Evolutionary conservation across 1,139 yeast species (phyloP).

Genomic region (Pichia sp.): DNA sequence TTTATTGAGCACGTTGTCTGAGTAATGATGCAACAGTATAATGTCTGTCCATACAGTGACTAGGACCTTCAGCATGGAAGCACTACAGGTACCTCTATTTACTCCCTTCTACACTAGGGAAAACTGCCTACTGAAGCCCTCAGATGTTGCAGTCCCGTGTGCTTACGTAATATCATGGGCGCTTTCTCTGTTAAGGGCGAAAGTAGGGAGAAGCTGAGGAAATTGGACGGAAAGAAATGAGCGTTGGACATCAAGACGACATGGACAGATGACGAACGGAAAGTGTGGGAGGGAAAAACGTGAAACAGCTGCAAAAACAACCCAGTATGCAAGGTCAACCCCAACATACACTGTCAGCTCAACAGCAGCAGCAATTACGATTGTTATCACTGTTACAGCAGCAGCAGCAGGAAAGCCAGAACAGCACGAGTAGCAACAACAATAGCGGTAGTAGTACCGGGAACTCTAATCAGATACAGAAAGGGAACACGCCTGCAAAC

Average conservation of each 20-base stretch:
- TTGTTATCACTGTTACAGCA: constrained; percentile 25
- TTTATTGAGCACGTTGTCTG: too few relatives aligned
- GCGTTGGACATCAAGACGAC: background rate
- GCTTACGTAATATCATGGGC: background rate
- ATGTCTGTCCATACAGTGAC: too few relatives aligned
- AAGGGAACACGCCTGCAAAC: constrained; percentile 4
- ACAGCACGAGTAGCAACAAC: background rate
- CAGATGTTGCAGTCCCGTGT: too few relatives aligned
- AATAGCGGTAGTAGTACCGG: background rate
- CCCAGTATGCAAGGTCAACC: constrained; percentile 10
- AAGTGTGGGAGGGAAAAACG: background rate
- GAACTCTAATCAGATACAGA: background rate
- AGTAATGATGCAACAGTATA: too few relatives aligned
- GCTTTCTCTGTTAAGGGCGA: background rate
- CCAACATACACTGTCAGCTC: constrained; percentile 15
- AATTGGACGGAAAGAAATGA: background rate
- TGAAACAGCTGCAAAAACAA: background rate
- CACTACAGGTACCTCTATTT: too few relatives aligned
- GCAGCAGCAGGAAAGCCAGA: constrained; percentile 8
- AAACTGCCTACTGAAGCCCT: too few relatives aligned
- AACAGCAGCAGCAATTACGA: constrained; percentile 19
- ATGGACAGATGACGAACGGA: background rate
- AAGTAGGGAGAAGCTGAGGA: background rate
- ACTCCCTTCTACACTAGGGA: too few relatives aligned
- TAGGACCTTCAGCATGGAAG: too few relatives aligned